These are phyloP conservation scores for Talaromyces borbonicus DNA, from an alignment of 495 filamentous ascomycete genomes.

Conservation along the genomic window DNA sequence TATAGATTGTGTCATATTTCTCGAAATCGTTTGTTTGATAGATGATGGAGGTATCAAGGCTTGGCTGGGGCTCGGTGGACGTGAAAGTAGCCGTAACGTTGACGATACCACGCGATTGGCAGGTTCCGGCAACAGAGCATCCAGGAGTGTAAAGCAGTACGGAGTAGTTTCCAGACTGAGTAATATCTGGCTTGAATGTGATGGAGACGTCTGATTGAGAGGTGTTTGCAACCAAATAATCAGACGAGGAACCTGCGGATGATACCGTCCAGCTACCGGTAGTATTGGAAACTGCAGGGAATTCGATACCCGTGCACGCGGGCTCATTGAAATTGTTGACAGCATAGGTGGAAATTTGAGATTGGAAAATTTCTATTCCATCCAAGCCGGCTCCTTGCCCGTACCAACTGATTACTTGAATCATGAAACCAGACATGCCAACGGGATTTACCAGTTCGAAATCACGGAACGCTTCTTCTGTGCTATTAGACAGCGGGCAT, in stretches of 20 bases:
- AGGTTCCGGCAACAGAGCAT: constrained; percentile 70
- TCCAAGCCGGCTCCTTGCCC: constrained; percentile 77
- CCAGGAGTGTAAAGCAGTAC: constrained; percentile 87
- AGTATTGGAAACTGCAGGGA: constrained; percentile 51
- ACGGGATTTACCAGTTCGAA: constrained; percentile 82
- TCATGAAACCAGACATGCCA: constrained; percentile 78
- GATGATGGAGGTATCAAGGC: constrained; percentile 39
- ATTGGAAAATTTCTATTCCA: constrained; percentile 82
- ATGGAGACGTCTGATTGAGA: constrained; percentile 47
- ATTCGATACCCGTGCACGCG: constrained; percentile 56
- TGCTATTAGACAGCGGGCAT: constrained; percentile 67
- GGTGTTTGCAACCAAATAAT: constrained; percentile 66
- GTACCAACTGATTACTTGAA: constrained; percentile 81
- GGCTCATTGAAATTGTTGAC: constrained; percentile 84
- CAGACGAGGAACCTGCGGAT: constrained; percentile 51
- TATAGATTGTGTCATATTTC: constrained; percentile 88
- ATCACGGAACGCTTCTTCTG: constrained; percentile 62
- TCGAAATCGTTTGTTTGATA: constrained; percentile 89
- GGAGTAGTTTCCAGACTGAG: constrained; percentile 80
- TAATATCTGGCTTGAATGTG: constrained; percentile 73
- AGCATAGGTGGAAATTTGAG: constrained; percentile 77
- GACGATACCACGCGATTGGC: constrained; percentile 62
- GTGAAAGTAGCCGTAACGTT: constrained; percentile 67
- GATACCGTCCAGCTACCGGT: constrained; percentile 67
- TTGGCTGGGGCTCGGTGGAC: constrained; percentile 29